Conservation (phyloP, 352 stramenopile genomes). For the Aphanomyces stellatus region DNA sequence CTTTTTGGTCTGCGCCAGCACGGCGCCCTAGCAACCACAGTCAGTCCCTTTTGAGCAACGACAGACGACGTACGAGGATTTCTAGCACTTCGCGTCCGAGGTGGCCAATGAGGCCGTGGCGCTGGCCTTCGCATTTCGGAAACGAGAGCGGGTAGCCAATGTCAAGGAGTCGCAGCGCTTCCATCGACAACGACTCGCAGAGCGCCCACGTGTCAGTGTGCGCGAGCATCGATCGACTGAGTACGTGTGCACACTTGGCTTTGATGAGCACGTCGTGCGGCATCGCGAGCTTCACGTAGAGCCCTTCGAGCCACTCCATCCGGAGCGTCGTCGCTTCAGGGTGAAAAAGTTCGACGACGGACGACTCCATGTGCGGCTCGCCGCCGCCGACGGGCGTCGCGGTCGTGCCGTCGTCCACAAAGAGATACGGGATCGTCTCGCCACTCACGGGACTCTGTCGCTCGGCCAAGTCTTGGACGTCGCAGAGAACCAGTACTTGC, state of each 20-base stretch:
- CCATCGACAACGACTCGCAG: constrained; percentile 62
- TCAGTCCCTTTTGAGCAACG: background rate
- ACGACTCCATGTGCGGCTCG: constrained; percentile 21
- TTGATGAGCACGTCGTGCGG: constrained; percentile 52
- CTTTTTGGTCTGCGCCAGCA: constrained; percentile 81
- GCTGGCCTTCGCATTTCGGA: constrained; percentile 1
- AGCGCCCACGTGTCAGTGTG: constrained; percentile 32
- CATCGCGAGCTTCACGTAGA: constrained; percentile 48
- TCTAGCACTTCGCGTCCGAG: constrained; percentile 64
- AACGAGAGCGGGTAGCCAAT: constrained; percentile 28
- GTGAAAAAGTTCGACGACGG: constrained; percentile 44
- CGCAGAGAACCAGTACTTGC: constrained; percentile 61
- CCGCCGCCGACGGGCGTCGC: background rate
- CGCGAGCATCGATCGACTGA: constrained; percentile 48
- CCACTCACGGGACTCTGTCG: constrained; percentile 66
- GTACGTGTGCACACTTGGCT: constrained; percentile 52
- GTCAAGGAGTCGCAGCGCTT: constrained; percentile 66
- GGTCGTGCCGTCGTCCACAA: constrained; percentile 4
- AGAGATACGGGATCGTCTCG: constrained; percentile 48
- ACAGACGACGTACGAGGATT: constrained; percentile 25
- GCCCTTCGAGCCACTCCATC: constrained; percentile 37
- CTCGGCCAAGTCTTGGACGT: constrained; percentile 70
- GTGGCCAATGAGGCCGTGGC: constrained; percentile 58
- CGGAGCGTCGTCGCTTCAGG: constrained; percentile 31
- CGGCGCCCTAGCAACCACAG: constrained; percentile 31